These are phyloP conservation scores for Cocos nucifera DNA, from an alignment of 176 grass and related monocot species.

Conservation along the genomic window DNA sequence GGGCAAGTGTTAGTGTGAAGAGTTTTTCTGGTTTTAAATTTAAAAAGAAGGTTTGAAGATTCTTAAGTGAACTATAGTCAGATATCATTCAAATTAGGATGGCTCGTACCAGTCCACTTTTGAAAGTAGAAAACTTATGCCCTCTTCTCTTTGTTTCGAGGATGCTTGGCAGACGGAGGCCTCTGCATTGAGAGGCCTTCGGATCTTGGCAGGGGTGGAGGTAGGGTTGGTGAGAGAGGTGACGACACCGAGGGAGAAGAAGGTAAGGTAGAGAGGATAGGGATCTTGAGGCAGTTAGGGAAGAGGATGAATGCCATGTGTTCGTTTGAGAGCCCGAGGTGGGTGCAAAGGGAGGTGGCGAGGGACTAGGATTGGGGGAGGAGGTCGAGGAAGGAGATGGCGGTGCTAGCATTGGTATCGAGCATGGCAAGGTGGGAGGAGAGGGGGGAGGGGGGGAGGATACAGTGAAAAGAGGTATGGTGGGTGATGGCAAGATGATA, in stretches of 20 bases:
- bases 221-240: background rate
- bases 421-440: conserved; percentile 11
- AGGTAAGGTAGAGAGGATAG: background rate
- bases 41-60: no score
- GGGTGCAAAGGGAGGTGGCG: no score
- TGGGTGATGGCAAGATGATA: background rate
- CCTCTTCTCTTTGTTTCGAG: no score
- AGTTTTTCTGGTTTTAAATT: no score
- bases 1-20: no score
- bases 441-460: conserved; percentile 6
- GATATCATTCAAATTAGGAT: no score
- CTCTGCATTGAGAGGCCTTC: no score
- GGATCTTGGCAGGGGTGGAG: background rate
- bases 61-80: no score
- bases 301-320: conserved; percentile 5
- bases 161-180: no score
- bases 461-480: background rate
- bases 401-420: conserved; percentile 19
- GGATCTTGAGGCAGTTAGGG: background rate
- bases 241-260: conserved; percentile 5
- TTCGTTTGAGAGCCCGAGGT: background rate
- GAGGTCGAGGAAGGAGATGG: conserved; percentile 18
- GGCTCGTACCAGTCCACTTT: no score
- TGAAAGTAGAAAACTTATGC: no score
- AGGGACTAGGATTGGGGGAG: no score